phyloP scores from a whole-genome alignment of 257 asterid species.

The Nicotiana knightiana region DNA sequence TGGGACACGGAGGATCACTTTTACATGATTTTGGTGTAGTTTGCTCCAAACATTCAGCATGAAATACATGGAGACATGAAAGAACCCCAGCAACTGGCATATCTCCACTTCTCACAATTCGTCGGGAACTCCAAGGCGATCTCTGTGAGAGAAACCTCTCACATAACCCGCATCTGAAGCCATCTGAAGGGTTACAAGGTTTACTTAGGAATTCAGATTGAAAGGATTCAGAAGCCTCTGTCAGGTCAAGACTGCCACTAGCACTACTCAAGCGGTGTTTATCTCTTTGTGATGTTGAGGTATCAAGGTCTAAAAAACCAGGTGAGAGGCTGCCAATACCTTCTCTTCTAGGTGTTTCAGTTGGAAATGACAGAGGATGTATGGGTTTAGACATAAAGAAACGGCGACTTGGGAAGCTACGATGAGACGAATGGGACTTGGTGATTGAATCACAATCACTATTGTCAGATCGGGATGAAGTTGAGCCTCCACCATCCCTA shows the following conservation, averaged over 20 bases:
- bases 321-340: constrained; percentile 16
- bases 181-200: constrained; percentile 41
- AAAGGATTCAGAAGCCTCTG: constrained; percentile 49
- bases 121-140: constrained; percentile 89
- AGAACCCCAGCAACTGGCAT: constrained; percentile 95
- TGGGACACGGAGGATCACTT: constrained; percentile 90
- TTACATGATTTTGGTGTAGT: constrained; percentile 74
- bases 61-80: constrained; percentile 85
- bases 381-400: constrained; percentile 91
- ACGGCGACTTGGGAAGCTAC: constrained; percentile 54
- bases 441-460: constrained; percentile 65
- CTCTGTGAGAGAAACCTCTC: constrained; percentile 86
- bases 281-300: constrained; percentile 49
- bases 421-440: constrained; percentile 64
- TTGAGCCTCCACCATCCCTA: constrained; percentile 71
- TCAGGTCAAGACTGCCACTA: constrained; percentile 67
- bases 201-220: constrained; percentile 38
- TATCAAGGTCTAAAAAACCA: constrained; percentile 33
- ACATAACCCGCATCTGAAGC: constrained; percentile 72
- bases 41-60: constrained; percentile 93
- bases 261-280: constrained; percentile 58
- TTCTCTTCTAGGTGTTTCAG: constrained; percentile 43
- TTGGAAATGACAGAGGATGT: constrained; percentile 73
- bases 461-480: constrained; percentile 86
- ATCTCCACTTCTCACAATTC: constrained; percentile 77